These are phyloP conservation scores for Clavulina sp. DNA, from an alignment of 768 basidiomycete genomes.

Conservation along the genomic window DNA sequence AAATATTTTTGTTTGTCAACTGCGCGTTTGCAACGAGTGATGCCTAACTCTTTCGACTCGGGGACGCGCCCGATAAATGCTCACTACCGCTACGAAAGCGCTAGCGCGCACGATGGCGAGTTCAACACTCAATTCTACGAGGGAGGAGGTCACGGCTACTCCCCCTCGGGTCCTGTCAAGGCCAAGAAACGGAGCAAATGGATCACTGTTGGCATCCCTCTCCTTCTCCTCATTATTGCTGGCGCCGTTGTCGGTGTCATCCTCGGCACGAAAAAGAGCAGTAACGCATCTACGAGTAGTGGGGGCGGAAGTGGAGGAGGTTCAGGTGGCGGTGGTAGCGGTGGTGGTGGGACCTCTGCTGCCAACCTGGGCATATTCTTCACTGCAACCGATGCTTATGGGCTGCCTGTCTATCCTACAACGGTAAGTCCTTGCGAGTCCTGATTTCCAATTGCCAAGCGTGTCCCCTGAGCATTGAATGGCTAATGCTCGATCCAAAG, in stretches of 20 bases:
- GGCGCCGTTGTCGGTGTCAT: conserved; percentile 48
- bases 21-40: too few relatives aligned
- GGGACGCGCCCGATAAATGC: too few relatives aligned
- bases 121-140: too few relatives aligned
- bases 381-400: conserved; percentile 65
- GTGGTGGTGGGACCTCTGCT: conserved; percentile 12
- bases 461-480: background rate
- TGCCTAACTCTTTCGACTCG: too few relatives aligned
- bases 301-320: conserved; percentile 7
- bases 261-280: conserved; percentile 43
- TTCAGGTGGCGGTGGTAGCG: conserved; percentile 5
- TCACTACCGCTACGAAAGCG: too few relatives aligned
- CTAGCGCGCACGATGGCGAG: too few relatives aligned
- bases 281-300: conserved; percentile 20
- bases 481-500: conserved; percentile 21
- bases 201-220: conserved; percentile 21
- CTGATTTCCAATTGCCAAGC: conserved; percentile 4
- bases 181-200: too few relatives aligned
- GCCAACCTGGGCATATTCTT: conserved; percentile 30
- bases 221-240: conserved; percentile 22
- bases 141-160: too few relatives aligned
- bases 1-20: too few relatives aligned
- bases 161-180: too few relatives aligned
- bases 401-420: conserved; percentile 78
- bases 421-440: conserved; percentile 40